Percentiles rank a stretch among this genome's conserved stretches.
These are phyloP conservation scores for Wallacemonas sp. DNA, from an alignment of 208 protist species.

Conservation along the genomic window DNA sequence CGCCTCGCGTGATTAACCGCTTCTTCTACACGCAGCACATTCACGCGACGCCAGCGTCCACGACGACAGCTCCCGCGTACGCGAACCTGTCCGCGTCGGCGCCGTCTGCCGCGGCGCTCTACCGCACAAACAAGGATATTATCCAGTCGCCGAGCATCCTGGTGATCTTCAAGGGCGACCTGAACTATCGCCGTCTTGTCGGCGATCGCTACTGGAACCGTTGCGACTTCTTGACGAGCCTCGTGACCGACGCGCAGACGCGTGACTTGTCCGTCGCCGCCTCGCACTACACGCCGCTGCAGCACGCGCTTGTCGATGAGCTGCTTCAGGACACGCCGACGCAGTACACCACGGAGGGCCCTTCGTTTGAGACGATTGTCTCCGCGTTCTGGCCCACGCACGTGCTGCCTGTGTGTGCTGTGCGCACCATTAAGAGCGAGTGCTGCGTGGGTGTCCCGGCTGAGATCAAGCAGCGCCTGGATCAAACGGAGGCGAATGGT, in stretches of 20 bases:
- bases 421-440: constrained; percentile 93
- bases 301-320: constrained; percentile 18
- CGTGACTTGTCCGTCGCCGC: constrained; percentile 22
- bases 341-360: constrained; percentile 28
- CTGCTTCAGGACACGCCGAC: constrained; percentile 58
- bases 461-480: constrained; percentile 47
- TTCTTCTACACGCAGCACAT: constrained; percentile 81
- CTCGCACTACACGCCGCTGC: constrained; percentile 20
- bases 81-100: constrained; percentile 6
- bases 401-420: constrained; percentile 61
- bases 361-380: constrained; percentile 61
- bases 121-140: constrained; percentile 46
- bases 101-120: constrained; percentile 25
- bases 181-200: constrained; percentile 91
- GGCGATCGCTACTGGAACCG: constrained; percentile 88
- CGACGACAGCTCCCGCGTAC: too few species aligned
- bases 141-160: constrained; percentile 50
- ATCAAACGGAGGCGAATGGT: constrained; percentile 23
- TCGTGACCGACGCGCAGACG: constrained; percentile 26
- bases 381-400: constrained; percentile 74
- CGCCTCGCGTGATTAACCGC: constrained; percentile 75
- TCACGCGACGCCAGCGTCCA: constrained; percentile 14
- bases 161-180: constrained; percentile 90
- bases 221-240: constrained; percentile 53
- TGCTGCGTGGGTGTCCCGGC: constrained; percentile 68